phyloP scores from a whole-genome alignment of 2,329 filamentous ascomycete genomes.

The Trichoderma guizhouense region DNA sequence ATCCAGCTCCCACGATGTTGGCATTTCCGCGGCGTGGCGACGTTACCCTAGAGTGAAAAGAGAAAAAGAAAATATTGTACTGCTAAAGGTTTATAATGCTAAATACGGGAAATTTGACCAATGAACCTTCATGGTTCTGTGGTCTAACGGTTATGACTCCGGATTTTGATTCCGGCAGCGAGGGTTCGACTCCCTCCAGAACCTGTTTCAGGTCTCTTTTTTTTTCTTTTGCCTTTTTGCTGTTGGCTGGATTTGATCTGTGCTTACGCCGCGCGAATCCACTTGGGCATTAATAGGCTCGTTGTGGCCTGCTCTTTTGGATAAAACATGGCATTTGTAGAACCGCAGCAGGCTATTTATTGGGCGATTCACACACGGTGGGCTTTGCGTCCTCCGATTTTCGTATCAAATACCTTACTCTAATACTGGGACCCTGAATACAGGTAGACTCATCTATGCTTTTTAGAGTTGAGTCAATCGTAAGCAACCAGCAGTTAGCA shows the following conservation, averaged over 20 bases:
- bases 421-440: not conserved
- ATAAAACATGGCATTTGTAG: not conserved
- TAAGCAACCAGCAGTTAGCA: not conserved
- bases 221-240: not conserved
- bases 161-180: conserved; percentile 23
- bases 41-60: not conserved
- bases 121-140: conserved; percentile 14
- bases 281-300: not conserved
- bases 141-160: conserved; percentile 23
- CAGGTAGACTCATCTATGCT: not conserved
- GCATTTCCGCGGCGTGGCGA: not conserved
- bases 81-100: not conserved
- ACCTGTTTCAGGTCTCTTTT: conserved; percentile 12
- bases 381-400: not conserved
- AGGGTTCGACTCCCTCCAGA: conserved; percentile 21
- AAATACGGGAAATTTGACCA: not conserved
- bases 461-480: not conserved
- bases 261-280: not conserved
- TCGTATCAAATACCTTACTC: not conserved
- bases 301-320: not conserved
- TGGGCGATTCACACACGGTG: not conserved
- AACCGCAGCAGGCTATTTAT: not conserved
- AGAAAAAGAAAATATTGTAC: not conserved
- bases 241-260: not conserved
- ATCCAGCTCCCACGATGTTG: not conserved